Base-by-base conservation (phyloP, 2,329 filamentous ascomycete genomes). In the Ampelomyces quisqualis region DNA sequence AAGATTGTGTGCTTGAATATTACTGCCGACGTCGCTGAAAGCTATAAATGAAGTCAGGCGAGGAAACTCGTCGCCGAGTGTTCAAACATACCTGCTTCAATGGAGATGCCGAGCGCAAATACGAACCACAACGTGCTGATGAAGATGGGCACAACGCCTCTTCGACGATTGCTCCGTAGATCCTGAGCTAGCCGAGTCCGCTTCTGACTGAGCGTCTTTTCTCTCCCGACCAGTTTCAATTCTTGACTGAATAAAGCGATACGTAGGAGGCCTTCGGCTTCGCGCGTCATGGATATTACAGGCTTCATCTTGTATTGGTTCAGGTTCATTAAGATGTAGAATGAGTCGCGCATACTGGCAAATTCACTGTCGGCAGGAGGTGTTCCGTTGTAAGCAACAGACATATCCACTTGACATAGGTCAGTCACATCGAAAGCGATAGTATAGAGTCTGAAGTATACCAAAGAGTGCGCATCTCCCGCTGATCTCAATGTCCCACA, bases 241-340 rank as follows among this genome's bases (percentile, higher is more conserved):
- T 65, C 56, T 40, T 67, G 62, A 47, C 67, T 68, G 45, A 70
- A 70, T 0, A 71, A 48, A 2, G 57, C 64, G 8, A 70, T 58
- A 3, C 68, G 60, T 7, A 71, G 49, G 10, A 71, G 42, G 4
- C 59, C 65, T 41, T 70, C 67, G 2, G 66, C 64, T 47, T 58
- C 51, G 27, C 55, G 60, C 32, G 49, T 58, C 41, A 41, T 45
- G 5, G 48, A 46, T 13, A 44, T 47, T 19, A 37, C 34, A 3
- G 47, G 50, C 31, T 64, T 62, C 47, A 69, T 63, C n/a, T 57
- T 68, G 47, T 68, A 73, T 50, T 72, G 70, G 32, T 72, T 72
- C 51, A 72, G 67, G 11, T 67, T 65, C 45, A 63, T 66, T 24
- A 73, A 55, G 24, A 74, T 62, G 41, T 68, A 72, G 38, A 73